phyloP scores from a whole-genome alignment of 768 basidiomycete species.

The Aureoboletus auriporus region DNA sequence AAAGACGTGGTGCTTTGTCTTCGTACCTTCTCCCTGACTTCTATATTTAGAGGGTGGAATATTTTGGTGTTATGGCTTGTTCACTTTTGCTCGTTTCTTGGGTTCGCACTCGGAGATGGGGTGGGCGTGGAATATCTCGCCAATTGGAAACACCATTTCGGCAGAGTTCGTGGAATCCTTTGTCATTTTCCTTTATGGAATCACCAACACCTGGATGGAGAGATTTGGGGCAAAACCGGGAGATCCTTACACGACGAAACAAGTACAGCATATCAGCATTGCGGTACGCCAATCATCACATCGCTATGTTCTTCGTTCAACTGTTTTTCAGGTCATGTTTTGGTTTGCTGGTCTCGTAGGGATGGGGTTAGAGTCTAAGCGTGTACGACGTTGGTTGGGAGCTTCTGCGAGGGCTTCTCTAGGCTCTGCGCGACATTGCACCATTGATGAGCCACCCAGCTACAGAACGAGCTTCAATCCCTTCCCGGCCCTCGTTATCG shows the following conservation, averaged over 20 bases:
- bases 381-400: conserved; percentile 70
- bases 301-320: background rate
- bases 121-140: conserved; percentile 92
- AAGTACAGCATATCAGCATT: conserved; percentile 92
- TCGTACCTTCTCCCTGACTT: background rate
- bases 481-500: conserved; percentile 89
- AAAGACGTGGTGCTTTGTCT: background rate
- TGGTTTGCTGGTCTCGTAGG: conserved; percentile 90
- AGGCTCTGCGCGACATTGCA: conserved; percentile 17
- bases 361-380: conserved; percentile 82
- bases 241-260: conserved; percentile 84
- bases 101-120: conserved; percentile 83
- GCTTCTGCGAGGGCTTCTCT: conserved; percentile 45
- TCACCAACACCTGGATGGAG: conserved; percentile 97
- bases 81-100: conserved; percentile 91
- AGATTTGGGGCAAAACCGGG: conserved; percentile 80
- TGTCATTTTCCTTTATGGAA: conserved; percentile 85
- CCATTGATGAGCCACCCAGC: conserved; percentile 61
- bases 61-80: conserved; percentile 88
- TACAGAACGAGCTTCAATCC: conserved; percentile 84
- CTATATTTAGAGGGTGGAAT: conserved; percentile 69
- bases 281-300: conserved; percentile 50
- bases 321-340: conserved; percentile 66
- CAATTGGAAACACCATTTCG: conserved; percentile 45
- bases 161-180: conserved; percentile 77